A percentile compares a stretch with the other conserved stretches of the same genome.
Conservation (phyloP, 2,329 filamentous ascomycete genomes). For the Colletotrichum costaricense region DNA sequence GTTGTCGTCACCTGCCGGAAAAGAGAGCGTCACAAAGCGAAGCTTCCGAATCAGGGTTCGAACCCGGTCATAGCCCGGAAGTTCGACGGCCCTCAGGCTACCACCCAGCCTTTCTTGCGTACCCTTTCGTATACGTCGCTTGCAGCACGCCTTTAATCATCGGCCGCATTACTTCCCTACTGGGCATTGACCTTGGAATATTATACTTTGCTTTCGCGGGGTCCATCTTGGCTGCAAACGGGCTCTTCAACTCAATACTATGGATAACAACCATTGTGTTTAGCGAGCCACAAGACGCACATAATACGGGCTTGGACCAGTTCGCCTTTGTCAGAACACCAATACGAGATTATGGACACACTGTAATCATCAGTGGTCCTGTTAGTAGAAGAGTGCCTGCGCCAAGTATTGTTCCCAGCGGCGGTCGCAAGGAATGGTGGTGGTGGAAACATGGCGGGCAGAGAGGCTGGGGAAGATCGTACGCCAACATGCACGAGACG, state of each 20-base stretch:
- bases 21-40: constrained; percentile 6
- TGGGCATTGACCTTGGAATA: constrained; percentile 56
- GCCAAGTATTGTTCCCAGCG: background rate
- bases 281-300: constrained; percentile 46
- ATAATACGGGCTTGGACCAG: constrained; percentile 38
- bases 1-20: constrained; percentile 16
- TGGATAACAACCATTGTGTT: constrained; percentile 41
- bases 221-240: constrained; percentile 61
- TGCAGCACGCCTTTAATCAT: constrained; percentile 70
- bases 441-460: constrained; percentile 28
- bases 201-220: constrained; percentile 64
- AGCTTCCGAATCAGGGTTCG: constrained; percentile 3
- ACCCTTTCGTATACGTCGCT: constrained; percentile 72
- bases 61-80: background rate
- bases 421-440: constrained; percentile 21
- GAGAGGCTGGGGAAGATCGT: constrained; percentile 23
- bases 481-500: constrained; percentile 12
- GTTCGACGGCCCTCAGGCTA: constrained; percentile 9
- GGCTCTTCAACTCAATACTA: constrained; percentile 54
- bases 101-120: constrained; percentile 63
- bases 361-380: constrained; percentile 23
- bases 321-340: constrained; percentile 40
- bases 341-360: constrained; percentile 26
- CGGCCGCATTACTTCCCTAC: constrained; percentile 68
- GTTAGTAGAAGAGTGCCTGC: constrained; percentile 7